Evolutionary conservation across 2,329 filamentous ascomycete species (phyloP).

Genomic region (Pseudocercospora pini-densiflorae): DNA sequence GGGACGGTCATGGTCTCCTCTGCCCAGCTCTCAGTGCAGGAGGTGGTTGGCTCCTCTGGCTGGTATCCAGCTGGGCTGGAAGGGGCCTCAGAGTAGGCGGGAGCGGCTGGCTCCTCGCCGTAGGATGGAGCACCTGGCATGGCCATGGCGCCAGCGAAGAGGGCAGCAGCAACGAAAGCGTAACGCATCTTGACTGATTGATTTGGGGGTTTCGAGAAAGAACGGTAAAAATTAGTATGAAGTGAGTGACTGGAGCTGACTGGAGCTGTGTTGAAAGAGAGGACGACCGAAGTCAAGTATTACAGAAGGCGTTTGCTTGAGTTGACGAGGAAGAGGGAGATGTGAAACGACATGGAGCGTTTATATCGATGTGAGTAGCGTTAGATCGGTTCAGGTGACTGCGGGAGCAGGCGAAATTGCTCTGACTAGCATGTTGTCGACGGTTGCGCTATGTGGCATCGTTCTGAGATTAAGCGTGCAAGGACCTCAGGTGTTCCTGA

Average conservation of each 20-base stretch:
- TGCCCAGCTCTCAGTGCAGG: not conserved
- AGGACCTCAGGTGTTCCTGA: constrained; percentile 10
- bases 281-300: constrained; percentile 33
- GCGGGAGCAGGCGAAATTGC: constrained; percentile 28
- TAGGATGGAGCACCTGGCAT: constrained; percentile 12
- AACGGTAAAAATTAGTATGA: constrained; percentile 17
- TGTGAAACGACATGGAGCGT: constrained; percentile 25
- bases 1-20: not conserved
- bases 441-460: constrained; percentile 22
- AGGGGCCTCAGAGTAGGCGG: not conserved
- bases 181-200: constrained; percentile 28
- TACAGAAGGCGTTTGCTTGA: constrained; percentile 19
- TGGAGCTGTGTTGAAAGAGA: constrained; percentile 24
- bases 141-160: constrained; percentile 28
- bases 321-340: constrained; percentile 15
- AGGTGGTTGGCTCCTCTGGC: not conserved
- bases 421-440: constrained; percentile 22
- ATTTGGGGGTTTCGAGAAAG: constrained; percentile 12
- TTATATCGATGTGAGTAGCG: constrained; percentile 15
- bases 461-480: constrained; percentile 25
- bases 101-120: not conserved
- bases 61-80: not conserved
- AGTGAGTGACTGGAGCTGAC: constrained; percentile 25
- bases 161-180: constrained; percentile 30
- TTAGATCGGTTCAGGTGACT: constrained; percentile 20